These are phyloP conservation scores for Exophiala spinifera DNA, from an alignment of 2,329 filamentous ascomycete species.

Conservation along the genomic window DNA sequence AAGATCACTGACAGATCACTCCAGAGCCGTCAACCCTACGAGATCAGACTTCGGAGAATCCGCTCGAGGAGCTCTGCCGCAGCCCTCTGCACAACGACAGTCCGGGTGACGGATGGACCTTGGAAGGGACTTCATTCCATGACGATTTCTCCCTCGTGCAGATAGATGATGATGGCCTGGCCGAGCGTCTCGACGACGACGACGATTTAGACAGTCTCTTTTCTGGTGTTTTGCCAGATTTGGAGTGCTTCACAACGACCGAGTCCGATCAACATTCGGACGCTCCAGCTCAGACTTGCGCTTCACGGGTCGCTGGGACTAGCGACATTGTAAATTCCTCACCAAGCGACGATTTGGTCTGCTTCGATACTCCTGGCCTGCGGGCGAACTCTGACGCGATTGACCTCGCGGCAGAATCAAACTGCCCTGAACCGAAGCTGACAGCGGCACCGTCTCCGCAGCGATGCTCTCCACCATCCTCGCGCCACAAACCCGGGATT, in stretches of 20 bases:
- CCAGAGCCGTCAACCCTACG: neutral
- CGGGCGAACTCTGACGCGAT: neutral
- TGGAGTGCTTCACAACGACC: neutral
- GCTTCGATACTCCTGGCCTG: neutral
- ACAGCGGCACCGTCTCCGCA: too few species aligned
- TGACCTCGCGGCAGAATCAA: neutral
- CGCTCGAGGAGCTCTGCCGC: neutral
- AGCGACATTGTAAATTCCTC: neutral
- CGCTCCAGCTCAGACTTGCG: neutral
- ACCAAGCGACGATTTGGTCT: neutral
- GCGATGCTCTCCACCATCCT: too few species aligned
- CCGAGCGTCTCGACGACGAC: neutral
- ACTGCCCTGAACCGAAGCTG: neutral
- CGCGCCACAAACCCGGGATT: too few species aligned
- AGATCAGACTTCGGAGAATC: neutral
- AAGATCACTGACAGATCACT: neutral
- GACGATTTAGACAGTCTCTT: neutral
- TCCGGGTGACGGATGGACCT: neutral
- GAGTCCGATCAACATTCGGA: neutral
- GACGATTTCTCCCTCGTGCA: neutral
- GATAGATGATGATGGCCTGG: neutral
- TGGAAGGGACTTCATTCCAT: neutral
- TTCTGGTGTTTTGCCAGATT: neutral
- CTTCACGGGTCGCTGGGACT: neutral
- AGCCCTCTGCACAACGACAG: neutral